These are phyloP conservation scores for Violaceomyces palustris DNA, from an alignment of 1,284 basidiomycete genomes.

Conservation along the genomic window DNA sequence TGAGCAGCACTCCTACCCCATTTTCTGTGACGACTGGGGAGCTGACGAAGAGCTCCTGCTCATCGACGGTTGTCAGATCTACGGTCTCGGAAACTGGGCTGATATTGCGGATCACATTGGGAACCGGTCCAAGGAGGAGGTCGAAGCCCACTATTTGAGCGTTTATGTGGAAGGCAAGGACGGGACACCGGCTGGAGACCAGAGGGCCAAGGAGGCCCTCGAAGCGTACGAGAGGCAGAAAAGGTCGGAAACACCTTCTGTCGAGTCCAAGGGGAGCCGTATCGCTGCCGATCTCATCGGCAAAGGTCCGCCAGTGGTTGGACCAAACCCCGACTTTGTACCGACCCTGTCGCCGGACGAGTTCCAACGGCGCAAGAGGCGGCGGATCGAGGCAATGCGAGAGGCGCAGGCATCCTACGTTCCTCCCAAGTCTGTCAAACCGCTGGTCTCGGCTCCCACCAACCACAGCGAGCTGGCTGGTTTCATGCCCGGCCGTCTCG, in stretches of 20 bases:
- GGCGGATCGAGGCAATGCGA: slow-evolving; percentile 44
- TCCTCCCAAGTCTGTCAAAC: slow-evolving; percentile 56
- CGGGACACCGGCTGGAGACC: slow-evolving; percentile 33
- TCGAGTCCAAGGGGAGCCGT: slow-evolving; percentile 17
- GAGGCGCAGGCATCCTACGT: slow-evolving; percentile 39
- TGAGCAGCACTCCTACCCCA: slow-evolving; percentile 91
- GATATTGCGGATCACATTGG: slow-evolving; percentile 94
- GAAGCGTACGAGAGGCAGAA: slow-evolving; percentile 6
- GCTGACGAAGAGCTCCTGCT: slow-evolving; percentile 95
- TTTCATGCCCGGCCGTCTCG: slow-evolving; percentile 90
- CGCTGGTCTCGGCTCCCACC: slow-evolving; percentile 85
- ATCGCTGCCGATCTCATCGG: slow-evolving; percentile 19
- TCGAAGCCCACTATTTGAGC: slow-evolving; percentile 79
- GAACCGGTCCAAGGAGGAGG: slow-evolving; percentile 88
- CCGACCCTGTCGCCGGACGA: slow-evolving; percentile 38
- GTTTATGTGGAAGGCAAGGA: slow-evolving; percentile 65
- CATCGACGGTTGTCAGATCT: slow-evolving; percentile 79
- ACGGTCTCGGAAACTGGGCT: slow-evolving; percentile 94
- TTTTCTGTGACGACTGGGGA: slow-evolving; percentile 92
- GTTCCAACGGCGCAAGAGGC: slow-evolving; percentile 45
- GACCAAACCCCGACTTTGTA: slow-evolving; percentile 37
- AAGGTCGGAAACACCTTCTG: neutral
- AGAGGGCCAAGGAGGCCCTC: slow-evolving; percentile 27
- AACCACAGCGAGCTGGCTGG: slow-evolving; percentile 83
- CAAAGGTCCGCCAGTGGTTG: slow-evolving; percentile 38